Percentiles rank a stretch among this genome's conserved stretches.
These are phyloP conservation scores for Venturia effusa DNA, from an alignment of 2,329 filamentous ascomycete species.

Conservation along the genomic window DNA sequence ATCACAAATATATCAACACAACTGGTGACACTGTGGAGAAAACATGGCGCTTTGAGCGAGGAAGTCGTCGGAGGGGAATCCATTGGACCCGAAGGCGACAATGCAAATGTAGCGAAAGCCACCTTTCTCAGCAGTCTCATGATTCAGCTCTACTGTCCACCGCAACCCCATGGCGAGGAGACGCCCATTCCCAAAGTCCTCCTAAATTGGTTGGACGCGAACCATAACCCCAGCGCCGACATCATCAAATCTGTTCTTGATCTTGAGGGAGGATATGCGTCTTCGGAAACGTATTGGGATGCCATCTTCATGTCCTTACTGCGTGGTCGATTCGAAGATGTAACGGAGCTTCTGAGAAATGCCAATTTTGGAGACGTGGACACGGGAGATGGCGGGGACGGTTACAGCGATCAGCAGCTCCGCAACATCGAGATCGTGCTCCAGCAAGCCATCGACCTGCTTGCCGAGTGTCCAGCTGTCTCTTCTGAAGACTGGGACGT, in stretches of 20 bases:
- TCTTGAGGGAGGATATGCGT: constrained; percentile 60
- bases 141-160: constrained; percentile 53
- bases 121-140: constrained; percentile 68
- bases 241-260: constrained; percentile 56
- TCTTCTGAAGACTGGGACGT: constrained; percentile 68
- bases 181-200: constrained; percentile 63
- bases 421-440: constrained; percentile 65
- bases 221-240: constrained; percentile 61
- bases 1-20: constrained; percentile 15
- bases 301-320: constrained; percentile 63
- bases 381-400: constrained; percentile 49
- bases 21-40: constrained; percentile 20
- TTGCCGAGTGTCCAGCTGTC: constrained; percentile 63
- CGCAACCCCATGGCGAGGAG: constrained; percentile 15
- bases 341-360: constrained; percentile 56
- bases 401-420: constrained; percentile 67
- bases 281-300: constrained; percentile 75
- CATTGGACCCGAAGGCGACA: not conserved
- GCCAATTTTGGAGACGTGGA: constrained; percentile 68
- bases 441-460: constrained; percentile 54
- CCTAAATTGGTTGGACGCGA: constrained; percentile 69
- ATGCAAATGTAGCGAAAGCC: constrained; percentile 50
- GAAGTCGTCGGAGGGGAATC: constrained; percentile 18
- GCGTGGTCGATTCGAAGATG: constrained; percentile 60
- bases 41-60: constrained; percentile 14